Percentiles rank a stretch among this genome's conserved stretches.
These are phyloP conservation scores for Saprolegnia diclina DNA, from an alignment of 352 stramenopile genomes.

Conservation along the genomic window DNA sequence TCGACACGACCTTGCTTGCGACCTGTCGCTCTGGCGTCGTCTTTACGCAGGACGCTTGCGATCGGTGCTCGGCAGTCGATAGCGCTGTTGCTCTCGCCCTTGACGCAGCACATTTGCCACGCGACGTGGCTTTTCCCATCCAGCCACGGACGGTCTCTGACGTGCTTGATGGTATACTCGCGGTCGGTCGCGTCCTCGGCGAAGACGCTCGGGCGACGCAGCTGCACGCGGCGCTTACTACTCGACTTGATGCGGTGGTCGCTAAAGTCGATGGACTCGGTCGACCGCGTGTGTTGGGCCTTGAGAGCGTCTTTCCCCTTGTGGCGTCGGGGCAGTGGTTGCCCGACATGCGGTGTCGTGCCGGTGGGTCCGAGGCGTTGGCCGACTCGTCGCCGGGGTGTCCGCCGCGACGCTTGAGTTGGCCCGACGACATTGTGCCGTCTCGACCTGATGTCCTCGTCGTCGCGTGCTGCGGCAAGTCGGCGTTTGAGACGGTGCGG, in stretches of 20 bases:
- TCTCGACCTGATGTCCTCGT: constrained; percentile 23
- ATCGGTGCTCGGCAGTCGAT: constrained; percentile 15
- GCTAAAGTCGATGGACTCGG: not conserved
- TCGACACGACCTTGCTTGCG: not conserved
- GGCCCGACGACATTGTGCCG: constrained; percentile 11
- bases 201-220: not conserved
- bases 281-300: constrained; percentile 5
- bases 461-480: constrained; percentile 24
- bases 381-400: constrained; percentile 16
- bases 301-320: constrained; percentile 28
- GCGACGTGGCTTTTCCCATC: not conserved
- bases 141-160: constrained; percentile 8
- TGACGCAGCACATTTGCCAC: not conserved
- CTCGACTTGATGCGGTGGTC: constrained; percentile 8
- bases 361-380: constrained; percentile 22
- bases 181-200: constrained; percentile 5
- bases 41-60: constrained; percentile 27
- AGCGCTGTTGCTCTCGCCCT: constrained; percentile 8
- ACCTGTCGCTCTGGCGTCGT: constrained; percentile 1
- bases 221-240: not conserved
- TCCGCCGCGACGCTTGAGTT: constrained; percentile 14
- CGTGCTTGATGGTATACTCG: not conserved
- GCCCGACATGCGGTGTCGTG: constrained; percentile 25
- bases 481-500: not conserved
- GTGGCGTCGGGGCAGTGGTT: constrained; percentile 27